Base-by-base conservation (phyloP, 805 yeast genomes). In the Candida quercuum region DNA sequence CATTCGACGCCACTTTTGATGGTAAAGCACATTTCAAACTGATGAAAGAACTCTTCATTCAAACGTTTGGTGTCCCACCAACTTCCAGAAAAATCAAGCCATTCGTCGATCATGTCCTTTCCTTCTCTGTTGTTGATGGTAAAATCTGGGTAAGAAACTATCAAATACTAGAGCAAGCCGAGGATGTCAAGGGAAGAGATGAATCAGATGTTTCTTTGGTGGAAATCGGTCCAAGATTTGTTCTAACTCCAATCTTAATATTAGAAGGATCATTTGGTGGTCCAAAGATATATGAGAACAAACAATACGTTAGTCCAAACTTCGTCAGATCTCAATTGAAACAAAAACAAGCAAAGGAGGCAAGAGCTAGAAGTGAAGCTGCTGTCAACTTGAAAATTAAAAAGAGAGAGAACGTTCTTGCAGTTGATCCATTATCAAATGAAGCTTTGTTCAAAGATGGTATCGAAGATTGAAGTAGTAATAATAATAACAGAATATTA, bases 261-360 rank as follows among this genome's bases (percentile, higher is more conserved):
- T 72, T 91, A 46, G 98, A 93, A 67, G 99, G 99, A 34, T 87
- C 97, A 2, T 93, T 93, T 54, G 91, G 96, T 39, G 99, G 99
- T 16, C 96, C 98, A 47, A 87, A 89, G 72, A 88, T 93, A 48
- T 93, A 86, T 64, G 98, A 93, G 57, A 93, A 93, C 69, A 89
- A 86, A 69, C 93, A 91, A 64, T 93, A 86, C 63, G 96, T 93
- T 33, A 86, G 96, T 42, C 99, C 99, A 47, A 93, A 93, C 71
- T 78, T 85, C 42, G 91, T 83, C 28, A 84, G 99, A 69, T 86
- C 99, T 11, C 96, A 89, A 69, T 44, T 72, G 47, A 85, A 78
- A 60, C 84, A 81, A 51, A 76, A 83, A 57, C 79, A 83, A 38
- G 97, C 97, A 3, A 76, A 71, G 37, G 79, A 78, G 48, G 95